Conservation (phyloP, 2,329 filamentous ascomycete genomes). For the Nannizziopsis barbatae region DNA sequence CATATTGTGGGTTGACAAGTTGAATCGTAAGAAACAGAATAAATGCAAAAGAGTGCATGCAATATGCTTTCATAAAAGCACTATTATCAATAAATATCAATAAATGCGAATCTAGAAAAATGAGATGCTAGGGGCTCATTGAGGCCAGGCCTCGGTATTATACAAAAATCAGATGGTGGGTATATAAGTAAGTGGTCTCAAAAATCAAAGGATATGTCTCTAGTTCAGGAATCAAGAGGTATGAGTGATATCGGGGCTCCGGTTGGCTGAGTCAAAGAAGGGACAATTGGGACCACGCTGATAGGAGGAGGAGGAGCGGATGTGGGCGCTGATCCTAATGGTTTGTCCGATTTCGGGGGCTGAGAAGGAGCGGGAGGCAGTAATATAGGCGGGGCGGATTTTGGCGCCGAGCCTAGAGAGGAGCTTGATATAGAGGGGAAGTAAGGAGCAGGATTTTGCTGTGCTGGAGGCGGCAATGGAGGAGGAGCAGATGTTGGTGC, state of each 20-base stretch:
- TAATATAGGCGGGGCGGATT: neutral
- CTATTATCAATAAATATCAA: too few species aligned
- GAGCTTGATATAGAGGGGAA: neutral
- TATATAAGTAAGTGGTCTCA: too few species aligned
- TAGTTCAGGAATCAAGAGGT: neutral
- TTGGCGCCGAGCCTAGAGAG: neutral
- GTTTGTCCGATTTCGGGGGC: neutral
- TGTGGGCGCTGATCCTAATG: neutral
- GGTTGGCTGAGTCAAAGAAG: neutral
- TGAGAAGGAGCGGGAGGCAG: neutral
- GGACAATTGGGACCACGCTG: neutral
- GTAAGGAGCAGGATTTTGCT: neutral
- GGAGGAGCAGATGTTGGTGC: neutral
- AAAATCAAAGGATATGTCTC: too few species aligned
- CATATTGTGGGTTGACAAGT: neutral
- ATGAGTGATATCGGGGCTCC: neutral
- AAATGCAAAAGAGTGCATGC: too few species aligned
- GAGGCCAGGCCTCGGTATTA: too few species aligned
- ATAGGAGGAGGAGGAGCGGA: neutral
- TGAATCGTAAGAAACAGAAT: neutral
- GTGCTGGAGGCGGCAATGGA: neutral
- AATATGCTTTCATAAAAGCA: too few species aligned
- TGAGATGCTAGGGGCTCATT: too few species aligned
- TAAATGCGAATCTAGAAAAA: too few species aligned
- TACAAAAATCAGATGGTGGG: too few species aligned